phyloP scores from a whole-genome alignment of 2,329 filamentous ascomycete species.

The Alternaria postmessia region DNA sequence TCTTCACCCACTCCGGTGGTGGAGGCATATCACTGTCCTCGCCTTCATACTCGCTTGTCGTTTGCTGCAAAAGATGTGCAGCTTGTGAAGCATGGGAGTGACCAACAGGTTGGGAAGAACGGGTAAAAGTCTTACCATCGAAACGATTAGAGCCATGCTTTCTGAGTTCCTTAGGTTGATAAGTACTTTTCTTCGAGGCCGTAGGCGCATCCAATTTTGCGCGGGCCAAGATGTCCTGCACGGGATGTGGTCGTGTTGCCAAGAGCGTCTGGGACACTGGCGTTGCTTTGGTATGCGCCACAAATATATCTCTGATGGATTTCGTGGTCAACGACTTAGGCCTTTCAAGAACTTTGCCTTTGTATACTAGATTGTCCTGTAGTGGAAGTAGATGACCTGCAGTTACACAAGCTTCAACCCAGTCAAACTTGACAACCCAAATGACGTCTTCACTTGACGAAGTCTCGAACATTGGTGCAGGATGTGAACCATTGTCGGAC shows the following conservation, averaged over 20 bases:
- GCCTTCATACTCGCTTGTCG: constrained; percentile 80
- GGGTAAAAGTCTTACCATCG: constrained; percentile 41
- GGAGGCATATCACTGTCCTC: constrained; percentile 64
- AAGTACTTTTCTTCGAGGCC: constrained; percentile 18
- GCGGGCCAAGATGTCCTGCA: constrained; percentile 59
- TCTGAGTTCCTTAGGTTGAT: constrained; percentile 23
- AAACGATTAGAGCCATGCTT: constrained; percentile 43
- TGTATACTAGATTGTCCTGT: constrained; percentile 61
- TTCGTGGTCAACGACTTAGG: constrained; percentile 37
- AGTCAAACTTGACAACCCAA: constrained; percentile 62
- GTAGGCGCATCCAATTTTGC: constrained; percentile 59
- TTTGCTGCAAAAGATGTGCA: constrained; percentile 66
- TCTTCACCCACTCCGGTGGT: constrained; percentile 73
- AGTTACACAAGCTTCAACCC: constrained; percentile 60
- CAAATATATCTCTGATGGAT: constrained; percentile 29
- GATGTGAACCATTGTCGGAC: constrained; percentile 8
- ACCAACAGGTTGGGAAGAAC: constrained; percentile 24
- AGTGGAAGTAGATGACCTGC: constrained; percentile 56
- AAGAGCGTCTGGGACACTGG: constrained; percentile 30
- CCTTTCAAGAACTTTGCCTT: constrained; percentile 55
- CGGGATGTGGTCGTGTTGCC: constrained; percentile 30
- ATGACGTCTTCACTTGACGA: constrained; percentile 45
- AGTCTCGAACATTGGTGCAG: constrained; percentile 26
- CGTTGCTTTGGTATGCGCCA: constrained; percentile 7
- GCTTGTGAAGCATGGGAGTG: constrained; percentile 27